Percentiles rank a stretch among this genome's conserved stretches.
Evolutionary conservation across 352 stramenopile genomes (phyloP).

Genomic region (Globisporangium radiosum): DNA sequence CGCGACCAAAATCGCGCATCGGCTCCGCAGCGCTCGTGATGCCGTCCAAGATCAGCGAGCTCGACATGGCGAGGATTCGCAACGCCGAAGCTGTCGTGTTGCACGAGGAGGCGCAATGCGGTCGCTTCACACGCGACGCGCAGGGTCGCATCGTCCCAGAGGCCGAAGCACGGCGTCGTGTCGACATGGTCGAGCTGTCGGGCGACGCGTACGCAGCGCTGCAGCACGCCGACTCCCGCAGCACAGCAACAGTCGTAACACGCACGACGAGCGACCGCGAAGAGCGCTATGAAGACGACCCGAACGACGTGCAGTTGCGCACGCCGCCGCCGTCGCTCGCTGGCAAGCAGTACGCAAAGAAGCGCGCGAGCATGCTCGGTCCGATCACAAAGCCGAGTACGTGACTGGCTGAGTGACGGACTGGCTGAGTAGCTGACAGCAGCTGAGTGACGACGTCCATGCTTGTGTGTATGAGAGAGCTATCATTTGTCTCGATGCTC

Average conservation of each 20-base stretch:
- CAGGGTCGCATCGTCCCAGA: constrained; percentile 66
- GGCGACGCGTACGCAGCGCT: constrained; percentile 31
- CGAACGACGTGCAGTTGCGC: constrained; percentile 1
- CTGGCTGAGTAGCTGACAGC: not conserved
- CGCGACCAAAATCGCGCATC: constrained; percentile 7
- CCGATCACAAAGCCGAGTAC: constrained; percentile 55
- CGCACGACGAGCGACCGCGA: not conserved
- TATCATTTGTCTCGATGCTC: too few relatives aligned
- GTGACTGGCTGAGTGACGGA: not conserved
- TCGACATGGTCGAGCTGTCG: constrained; percentile 55
- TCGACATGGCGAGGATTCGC: constrained; percentile 77
- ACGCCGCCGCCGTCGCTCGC: constrained; percentile 9
- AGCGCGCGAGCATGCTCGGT: constrained; percentile 59
- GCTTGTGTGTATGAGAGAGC: not conserved
- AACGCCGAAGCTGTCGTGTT: constrained; percentile 63
- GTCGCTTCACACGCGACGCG: constrained; percentile 57
- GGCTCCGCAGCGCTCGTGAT: constrained; percentile 10
- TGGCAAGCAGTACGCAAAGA: constrained; percentile 47
- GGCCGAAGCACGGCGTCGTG: constrained; percentile 41
- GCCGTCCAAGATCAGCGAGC: constrained; percentile 74
- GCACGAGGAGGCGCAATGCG: constrained; percentile 59
- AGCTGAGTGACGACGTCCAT: not conserved
- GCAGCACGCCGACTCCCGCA: not conserved
- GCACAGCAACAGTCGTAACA: not conserved
- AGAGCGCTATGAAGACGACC: constrained; percentile 7